Percentiles rank a stretch among this genome's conserved stretches.
These are phyloP conservation scores for Capsicum baccatum DNA, from an alignment of 257 asterid genomes.

Conservation along the genomic window DNA sequence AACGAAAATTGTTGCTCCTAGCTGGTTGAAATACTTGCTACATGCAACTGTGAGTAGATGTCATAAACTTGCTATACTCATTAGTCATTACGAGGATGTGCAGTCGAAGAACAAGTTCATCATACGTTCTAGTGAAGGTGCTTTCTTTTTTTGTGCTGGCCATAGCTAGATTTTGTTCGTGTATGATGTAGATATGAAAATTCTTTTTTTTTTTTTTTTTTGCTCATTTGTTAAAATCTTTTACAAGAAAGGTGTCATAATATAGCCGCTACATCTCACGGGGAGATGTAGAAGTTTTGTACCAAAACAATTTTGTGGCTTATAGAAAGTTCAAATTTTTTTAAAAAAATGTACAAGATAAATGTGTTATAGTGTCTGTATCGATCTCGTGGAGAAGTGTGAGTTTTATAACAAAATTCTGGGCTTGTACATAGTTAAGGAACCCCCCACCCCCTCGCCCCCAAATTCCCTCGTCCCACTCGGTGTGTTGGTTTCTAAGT, in stretches of 20 bases:
- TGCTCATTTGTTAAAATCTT: not conserved
- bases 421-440: too few species aligned
- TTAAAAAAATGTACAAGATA: not conserved
- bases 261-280: not conserved
- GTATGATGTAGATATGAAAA: not conserved
- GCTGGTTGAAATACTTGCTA: slow-evolving; percentile 31
- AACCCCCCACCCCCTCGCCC: too few species aligned
- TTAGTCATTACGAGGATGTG: not conserved
- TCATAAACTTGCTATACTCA: not conserved
- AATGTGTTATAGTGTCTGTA: too few species aligned
- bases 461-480: too few species aligned
- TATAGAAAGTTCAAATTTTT: not conserved
- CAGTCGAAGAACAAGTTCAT: not conserved
- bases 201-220: not conserved
- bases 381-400: too few species aligned
- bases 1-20: slow-evolving; percentile 60
- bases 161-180: not conserved
- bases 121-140: not conserved
- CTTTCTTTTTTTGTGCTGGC: not conserved
- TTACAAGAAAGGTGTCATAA: not conserved
- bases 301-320: not conserved
- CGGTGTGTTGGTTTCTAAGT: too few species aligned
- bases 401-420: too few species aligned
- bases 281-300: slow-evolving; percentile 9
- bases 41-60: not conserved